Conservation (phyloP, 768 basidiomycete genomes). For the Suillus alpinus region DNA sequence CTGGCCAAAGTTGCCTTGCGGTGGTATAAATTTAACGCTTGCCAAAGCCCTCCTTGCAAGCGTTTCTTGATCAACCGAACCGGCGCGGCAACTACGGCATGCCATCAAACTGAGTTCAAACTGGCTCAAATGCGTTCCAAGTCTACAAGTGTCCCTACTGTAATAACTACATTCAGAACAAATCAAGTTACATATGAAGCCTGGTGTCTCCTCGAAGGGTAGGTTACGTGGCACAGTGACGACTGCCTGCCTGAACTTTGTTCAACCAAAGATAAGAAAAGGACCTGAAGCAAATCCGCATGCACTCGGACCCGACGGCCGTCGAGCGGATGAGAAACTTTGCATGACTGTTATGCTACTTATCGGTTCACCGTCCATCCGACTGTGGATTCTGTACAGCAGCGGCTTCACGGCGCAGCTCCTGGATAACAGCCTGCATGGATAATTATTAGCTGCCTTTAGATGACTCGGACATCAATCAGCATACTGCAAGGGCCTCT, state of each 20-base stretch:
- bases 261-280: neutral
- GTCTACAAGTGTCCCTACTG: neutral
- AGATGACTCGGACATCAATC: neutral
- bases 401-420: conserved; percentile 70
- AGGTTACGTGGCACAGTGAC: neutral
- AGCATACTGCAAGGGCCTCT: conserved; percentile 81
- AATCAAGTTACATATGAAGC: neutral
- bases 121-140: neutral
- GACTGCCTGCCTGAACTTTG: neutral
- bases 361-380: conserved; percentile 23
- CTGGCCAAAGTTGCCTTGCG: neutral
- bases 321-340: neutral
- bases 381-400: conserved; percentile 24
- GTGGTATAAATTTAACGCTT: conserved; percentile 4
- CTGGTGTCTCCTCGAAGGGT: neutral
- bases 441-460: neutral
- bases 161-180: neutral
- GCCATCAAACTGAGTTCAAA: conserved; percentile 8
- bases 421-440: conserved; percentile 76
- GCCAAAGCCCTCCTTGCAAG: neutral
- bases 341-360: neutral
- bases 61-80: neutral
- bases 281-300: neutral
- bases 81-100: conserved; percentile 8
- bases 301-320: conserved; percentile 1